Percentiles rank a stretch among this genome's conserved stretches.
These are phyloP conservation scores for Marchantia paleacea DNA, from an alignment of 225 moss, liverwort and hornwort species.

Conservation along the genomic window DNA sequence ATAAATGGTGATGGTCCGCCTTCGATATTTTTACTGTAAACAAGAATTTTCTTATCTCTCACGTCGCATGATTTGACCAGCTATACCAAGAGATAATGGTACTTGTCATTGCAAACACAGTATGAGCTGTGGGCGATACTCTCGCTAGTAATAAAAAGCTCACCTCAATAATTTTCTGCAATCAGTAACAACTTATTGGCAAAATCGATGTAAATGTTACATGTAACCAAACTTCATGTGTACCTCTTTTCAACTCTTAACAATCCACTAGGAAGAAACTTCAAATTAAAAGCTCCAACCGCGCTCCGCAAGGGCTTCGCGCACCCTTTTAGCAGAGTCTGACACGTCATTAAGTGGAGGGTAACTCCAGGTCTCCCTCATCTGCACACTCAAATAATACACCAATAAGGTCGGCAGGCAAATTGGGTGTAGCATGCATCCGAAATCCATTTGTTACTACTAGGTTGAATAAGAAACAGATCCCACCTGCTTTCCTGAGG, in stretches of 20 bases:
- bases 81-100: neutral
- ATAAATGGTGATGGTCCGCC: conserved; percentile 8
- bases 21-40: conserved; percentile 11
- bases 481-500: neutral
- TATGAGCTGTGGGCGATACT: conserved; percentile 4
- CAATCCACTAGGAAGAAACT: conserved; percentile 2
- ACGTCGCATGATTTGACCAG: neutral
- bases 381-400: conserved; percentile 43
- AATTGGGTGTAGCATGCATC: neutral
- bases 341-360: conserved; percentile 91
- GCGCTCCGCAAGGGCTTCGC: conserved; percentile 79
- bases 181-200: conserved; percentile 1
- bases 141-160: neutral
- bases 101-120: neutral
- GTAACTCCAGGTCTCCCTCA: conserved; percentile 99
- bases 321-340: conserved; percentile 74
- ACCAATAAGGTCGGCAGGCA: neutral
- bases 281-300: conserved; percentile 91
- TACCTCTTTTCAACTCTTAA: conserved; percentile 3
- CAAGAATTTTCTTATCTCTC: neutral
- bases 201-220: conserved; percentile 16
- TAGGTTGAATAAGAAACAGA: neutral
- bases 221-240: neutral
- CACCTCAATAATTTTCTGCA: conserved; percentile 3
- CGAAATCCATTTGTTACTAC: neutral